phyloP scores from a whole-genome alignment of 345 rosid genomes.

The Boechera stricta region DNA sequence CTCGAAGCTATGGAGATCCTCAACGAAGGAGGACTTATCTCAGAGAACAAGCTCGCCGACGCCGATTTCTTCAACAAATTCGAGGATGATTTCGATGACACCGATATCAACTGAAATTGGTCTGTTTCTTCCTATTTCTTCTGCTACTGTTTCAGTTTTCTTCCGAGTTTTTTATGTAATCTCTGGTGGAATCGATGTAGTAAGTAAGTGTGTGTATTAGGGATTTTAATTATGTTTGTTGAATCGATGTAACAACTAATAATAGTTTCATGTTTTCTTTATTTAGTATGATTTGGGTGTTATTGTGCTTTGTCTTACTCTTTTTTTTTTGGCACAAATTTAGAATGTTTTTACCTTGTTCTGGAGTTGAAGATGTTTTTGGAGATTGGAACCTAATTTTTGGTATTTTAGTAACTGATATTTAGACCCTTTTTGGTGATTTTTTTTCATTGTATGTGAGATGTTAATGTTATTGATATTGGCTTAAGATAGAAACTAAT shows the following conservation, averaged over 20 bases:
- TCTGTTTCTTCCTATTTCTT: background rate
- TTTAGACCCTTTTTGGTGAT: too few species aligned
- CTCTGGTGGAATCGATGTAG: slow-evolving; percentile 5
- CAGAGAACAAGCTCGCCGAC: slow-evolving; percentile 76
- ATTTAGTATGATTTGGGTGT: background rate
- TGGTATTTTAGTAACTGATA: too few species aligned
- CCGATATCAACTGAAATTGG: slow-evolving; percentile 72
- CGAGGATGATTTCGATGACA: slow-evolving; percentile 88
- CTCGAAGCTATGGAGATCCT: slow-evolving; percentile 72
- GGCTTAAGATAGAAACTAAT: background rate
- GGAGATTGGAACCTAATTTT: background rate
- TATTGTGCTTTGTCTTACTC: background rate
- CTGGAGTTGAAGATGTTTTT: background rate
- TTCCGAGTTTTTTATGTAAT: background rate
- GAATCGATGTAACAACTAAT: background rate
- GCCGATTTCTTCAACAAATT: slow-evolving; percentile 91
- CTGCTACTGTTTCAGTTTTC: background rate
- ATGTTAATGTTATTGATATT: background rate
- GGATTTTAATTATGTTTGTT: background rate
- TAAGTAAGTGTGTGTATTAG: too few species aligned
- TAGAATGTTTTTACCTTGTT: background rate
- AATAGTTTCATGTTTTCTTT: too few species aligned
- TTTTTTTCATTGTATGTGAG: background rate
- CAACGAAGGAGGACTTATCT: slow-evolving; percentile 71
- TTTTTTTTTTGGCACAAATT: background rate